Base-by-base conservation (phyloP, 768 basidiomycete genomes). In the Calocybe cyanea region DNA sequence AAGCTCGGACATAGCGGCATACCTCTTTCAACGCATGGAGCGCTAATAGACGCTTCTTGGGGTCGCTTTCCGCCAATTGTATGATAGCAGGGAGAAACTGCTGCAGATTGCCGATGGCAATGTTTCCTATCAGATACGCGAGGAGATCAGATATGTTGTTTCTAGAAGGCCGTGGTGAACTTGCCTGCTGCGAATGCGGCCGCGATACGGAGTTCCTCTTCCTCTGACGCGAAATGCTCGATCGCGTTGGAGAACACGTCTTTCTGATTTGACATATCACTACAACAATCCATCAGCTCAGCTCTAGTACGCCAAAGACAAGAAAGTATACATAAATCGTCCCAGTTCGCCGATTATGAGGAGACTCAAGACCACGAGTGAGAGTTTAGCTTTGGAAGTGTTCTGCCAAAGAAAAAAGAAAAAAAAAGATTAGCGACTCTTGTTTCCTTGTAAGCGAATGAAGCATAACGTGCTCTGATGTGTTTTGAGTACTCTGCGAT, bases 21-120 rank as follows among this genome's bases (percentile, higher is more conserved):
- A 85, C 90, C 77, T 97, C 95, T 65, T 96, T 96, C 40, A 97
- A 70, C 8, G 95, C 91, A 58, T 98, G 92, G 19, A 99, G 73
- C 8, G 92, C 84, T 18, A 97, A 69, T 24, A 98, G 64, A 8
- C 92, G 80, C 58, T 85, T 92, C 65, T 85, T 82, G 8, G 79
- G 73, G 59, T 92, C 83, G 9, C 70, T 77, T 64, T 90, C 76
- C 35, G 87, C 75, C 53, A 90, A 76, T 55, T 83, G 83, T 54
- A 96, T 78, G 52, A 98, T 87, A 4, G 74, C 73, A 20, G 92
- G 92, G 3, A 98, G 73, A 77, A 92, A 96, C 57, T 84, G 79
- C 10, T 82, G 80, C 18, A 94, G 71, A 57, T 92, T 95, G 4
- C 96, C 96, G 32, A 97, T 94, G 10, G 94, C 90, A 40, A 99